Percentiles rank a stretch among this genome's conserved stretches.
These are phyloP conservation scores for Rhizopus delemar DNA, from an alignment of 371 early-diverging fungal genomes.

Conservation along the genomic window DNA sequence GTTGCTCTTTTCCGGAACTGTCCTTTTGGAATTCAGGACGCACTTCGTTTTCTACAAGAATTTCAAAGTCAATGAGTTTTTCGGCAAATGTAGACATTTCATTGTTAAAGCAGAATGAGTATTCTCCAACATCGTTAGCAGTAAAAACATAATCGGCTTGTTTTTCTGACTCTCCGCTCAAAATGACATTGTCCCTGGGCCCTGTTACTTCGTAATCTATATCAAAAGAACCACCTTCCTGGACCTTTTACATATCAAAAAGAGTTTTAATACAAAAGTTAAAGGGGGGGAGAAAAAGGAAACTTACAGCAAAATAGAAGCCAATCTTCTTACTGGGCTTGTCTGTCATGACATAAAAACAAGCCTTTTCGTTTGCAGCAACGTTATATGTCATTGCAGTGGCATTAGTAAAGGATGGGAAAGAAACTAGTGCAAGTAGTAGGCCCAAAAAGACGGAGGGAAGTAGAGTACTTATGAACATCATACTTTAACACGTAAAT, in stretches of 20 bases:
- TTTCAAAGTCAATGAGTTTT: constrained; percentile 90
- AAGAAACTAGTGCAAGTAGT: constrained; percentile 1
- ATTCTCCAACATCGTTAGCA: constrained; percentile 81
- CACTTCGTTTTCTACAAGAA: constrained; percentile 80
- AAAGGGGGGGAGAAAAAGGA: constrained; percentile 15
- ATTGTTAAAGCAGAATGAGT: constrained; percentile 92
- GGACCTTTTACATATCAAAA: constrained; percentile 15
- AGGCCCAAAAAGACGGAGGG: neutral
- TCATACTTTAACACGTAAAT: neutral
- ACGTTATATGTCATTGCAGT: constrained; percentile 85
- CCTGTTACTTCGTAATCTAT: constrained; percentile 82
- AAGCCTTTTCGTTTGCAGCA: constrained; percentile 83
- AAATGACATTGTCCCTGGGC: constrained; percentile 62
- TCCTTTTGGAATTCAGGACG: constrained; percentile 32
- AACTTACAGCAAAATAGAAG: constrained; percentile 94
- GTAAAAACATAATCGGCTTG: constrained; percentile 92
- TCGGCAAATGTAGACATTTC: constrained; percentile 85
- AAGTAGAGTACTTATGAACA: neutral
- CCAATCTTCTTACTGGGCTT: constrained; percentile 81
- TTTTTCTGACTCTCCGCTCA: constrained; percentile 78
- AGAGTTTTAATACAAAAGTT: neutral
- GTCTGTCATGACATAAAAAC: constrained; percentile 75
- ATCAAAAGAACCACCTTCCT: constrained; percentile 87
- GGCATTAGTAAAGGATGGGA: constrained; percentile 27
- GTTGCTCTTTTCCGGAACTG: constrained; percentile 29